Evolutionary conservation across 108 stramenopile species (phyloP), one percentile per base, ranked within the genome.

Genomic region (Thalassiosira profunda): DNA sequence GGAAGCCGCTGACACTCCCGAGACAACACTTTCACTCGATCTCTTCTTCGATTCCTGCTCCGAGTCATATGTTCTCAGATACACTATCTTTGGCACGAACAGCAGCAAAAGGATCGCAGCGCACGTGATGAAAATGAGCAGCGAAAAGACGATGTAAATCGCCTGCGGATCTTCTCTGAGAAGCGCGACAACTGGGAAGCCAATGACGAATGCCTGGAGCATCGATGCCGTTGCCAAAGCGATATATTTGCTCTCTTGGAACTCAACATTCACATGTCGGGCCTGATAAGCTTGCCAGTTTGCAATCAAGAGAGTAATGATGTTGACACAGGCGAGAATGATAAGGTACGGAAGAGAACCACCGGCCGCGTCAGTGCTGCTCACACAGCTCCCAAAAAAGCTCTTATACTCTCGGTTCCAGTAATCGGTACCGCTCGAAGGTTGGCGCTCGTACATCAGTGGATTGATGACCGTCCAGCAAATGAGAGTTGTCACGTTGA

Each of bases 51-150:
- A n/a, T n/a, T n/a, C n/a, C n/a, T n/a, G n/a, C n/a, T n/a, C n/a
- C n/a, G n/a, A n/a, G n/a, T n/a, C n/a, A n/a, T n/a, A n/a, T n/a
- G n/a, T n/a, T n/a, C n/a, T n/a, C n/a, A n/a, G n/a, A n/a, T n/a
- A n/a, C n/a, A 67, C 12, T 12, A 81, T 68, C 57, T 84, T 84
- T 5, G 84, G 84, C 30, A 81, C 34, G 57, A 84, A 84, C 17
- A 84, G 73, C 1, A 80, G 45, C 33, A 77, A 46, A 5, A 81
- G 43, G 0, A 71, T 67, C 9, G 63, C 26, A 9, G 58, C 12
- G 24, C 68, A 36, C 14, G 57, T 72, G 7, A 77, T 40, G 26
- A 74, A 73, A 28, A 84, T 72, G 26, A 76, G 56, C 0, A 34
- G 44, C n/a, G 29, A 44, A 18, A 40, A 18, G 5, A 82, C 69